Base-by-base conservation (phyloP, 345 rosid species). In the Lepidium didymum region DNA sequence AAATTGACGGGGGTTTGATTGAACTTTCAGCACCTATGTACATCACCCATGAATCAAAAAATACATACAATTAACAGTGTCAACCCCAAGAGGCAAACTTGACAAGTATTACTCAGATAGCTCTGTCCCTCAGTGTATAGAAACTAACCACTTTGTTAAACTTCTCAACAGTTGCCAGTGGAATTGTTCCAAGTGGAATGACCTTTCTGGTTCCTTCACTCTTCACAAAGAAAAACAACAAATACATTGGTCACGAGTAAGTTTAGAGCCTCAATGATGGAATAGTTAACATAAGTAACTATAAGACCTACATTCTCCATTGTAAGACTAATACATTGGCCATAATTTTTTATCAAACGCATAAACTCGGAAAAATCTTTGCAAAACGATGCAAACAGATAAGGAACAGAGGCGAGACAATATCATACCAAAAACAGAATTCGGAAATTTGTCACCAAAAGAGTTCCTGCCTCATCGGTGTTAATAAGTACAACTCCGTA, bases 401-500 rank as follows among this genome's bases (percentile, higher is more conserved):
- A 40, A 18, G 36, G 56, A 75, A 69, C 59, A 34, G 68, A 64
- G 61, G 9, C 50, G 46, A 51, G 25, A 62, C 23, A 29, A 50
- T 6, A 9, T 76, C 96, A 84, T 70, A 94, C 99, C 85, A 94
- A 70, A 77, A 94, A 94, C 53, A 94, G 85, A 71, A 94, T 80
- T 61, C 99, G 97, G 68, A 86, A 94, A 65, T 94, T 94, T 6
- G 99, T 94, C 76, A 94, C 90, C 70, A 91, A 46, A 74, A 91
- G 73, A 38, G 90, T 89, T 34, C 99, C 99, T 9, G 99, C 99
- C 67, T 82, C 85, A 75, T 91, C 96, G 0, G 80, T 89, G 79
- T 94, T 94, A 46, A 91, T 80, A 82, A 94, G 96, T 53, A 94
- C 96, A 69, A 91, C 97, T 27, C 97, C 99, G 64, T 78, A 75